phyloP scores from a whole-genome alignment of 192 early-diverging fungal genomes.

The Radiomyces spectabilis region DNA sequence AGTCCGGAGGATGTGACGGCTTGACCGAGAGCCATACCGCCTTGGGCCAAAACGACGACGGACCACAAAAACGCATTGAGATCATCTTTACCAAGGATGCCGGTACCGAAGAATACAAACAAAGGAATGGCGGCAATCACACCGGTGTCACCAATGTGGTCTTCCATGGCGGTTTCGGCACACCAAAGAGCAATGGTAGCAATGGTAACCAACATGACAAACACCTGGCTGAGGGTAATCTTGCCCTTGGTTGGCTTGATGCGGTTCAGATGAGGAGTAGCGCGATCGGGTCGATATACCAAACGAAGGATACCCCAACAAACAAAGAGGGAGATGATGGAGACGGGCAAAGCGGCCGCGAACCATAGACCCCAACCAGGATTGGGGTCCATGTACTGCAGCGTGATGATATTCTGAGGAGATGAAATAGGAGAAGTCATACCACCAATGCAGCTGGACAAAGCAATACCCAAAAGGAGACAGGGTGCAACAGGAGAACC shows the following conservation, averaged over 20 bases:
- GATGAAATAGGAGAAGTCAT: constrained; percentile 77
- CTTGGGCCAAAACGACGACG: constrained; percentile 61
- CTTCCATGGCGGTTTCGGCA: constrained; percentile 46
- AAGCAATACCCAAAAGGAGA: constrained; percentile 68
- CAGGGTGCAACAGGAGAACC: constrained; percentile 51
- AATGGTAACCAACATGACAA: constrained; percentile 47
- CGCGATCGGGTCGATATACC: constrained; percentile 54
- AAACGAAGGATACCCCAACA: constrained; percentile 58
- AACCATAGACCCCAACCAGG: constrained; percentile 71
- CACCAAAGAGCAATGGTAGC: constrained; percentile 70
- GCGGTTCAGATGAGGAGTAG: constrained; percentile 34
- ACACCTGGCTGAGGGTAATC: constrained; percentile 41
- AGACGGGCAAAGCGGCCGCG: constrained; percentile 56
- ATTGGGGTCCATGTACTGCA: constrained; percentile 61
- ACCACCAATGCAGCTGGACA: constrained; percentile 67
- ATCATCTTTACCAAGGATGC: constrained; percentile 67
- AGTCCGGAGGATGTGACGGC: constrained; percentile 66
- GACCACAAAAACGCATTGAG: constrained; percentile 61
- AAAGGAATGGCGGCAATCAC: constrained; percentile 64
- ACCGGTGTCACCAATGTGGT: constrained; percentile 62
- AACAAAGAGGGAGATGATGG: constrained; percentile 49
- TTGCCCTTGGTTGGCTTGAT: constrained; percentile 35
- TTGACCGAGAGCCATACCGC: constrained; percentile 69
- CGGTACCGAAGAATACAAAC: constrained; percentile 65
- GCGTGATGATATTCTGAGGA: constrained; percentile 73